Evolutionary conservation across 2,329 filamentous ascomycete genomes (phyloP).

Genomic region (Bisporella sp.): DNA sequence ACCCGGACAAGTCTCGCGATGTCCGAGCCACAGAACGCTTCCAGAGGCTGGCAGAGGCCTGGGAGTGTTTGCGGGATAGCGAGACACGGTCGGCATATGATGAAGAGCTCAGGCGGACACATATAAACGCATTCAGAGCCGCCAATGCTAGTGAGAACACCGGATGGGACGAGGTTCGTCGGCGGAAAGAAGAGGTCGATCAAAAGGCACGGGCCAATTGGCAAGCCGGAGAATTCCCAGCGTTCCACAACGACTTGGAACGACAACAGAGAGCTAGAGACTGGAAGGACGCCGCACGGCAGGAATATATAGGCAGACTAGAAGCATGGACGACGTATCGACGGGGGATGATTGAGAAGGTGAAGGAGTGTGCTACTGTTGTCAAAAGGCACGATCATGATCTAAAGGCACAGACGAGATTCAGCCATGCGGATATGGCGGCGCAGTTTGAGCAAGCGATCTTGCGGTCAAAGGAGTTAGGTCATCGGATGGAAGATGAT

Average conservation of each 20-base stretch:
- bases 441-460: slow-evolving; percentile 11
- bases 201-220: not conserved
- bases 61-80: slow-evolving; percentile 16
- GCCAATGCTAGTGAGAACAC: too few relatives aligned
- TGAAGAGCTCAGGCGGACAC: slow-evolving; percentile 1
- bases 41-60: slow-evolving; percentile 13
- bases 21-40: slow-evolving; percentile 11
- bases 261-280: slow-evolving; percentile 1
- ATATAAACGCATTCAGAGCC: too few relatives aligned
- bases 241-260: not conserved
- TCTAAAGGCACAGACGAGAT: slow-evolving; percentile 5
- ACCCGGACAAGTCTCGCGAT: slow-evolving; percentile 18
- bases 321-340: slow-evolving; percentile 8
- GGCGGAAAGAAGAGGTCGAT: slow-evolving; percentile 10
- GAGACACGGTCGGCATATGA: slow-evolving; percentile 15
- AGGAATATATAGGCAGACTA: slow-evolving; percentile 8
- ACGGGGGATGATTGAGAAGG: not conserved
- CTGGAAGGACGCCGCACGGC: slow-evolving; percentile 7
- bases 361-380: slow-evolving; percentile 1
- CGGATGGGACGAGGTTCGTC: slow-evolving; percentile 3
- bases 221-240: not conserved
- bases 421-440: slow-evolving; percentile 6
- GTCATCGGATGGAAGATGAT: slow-evolving; percentile 4
- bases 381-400: slow-evolving; percentile 7
- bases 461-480: slow-evolving; percentile 3